Evolutionary conservation across 2,329 filamentous ascomycete species (phyloP), one percentile per base, ranked within the genome.

Genomic region (Apiospora sp.): DNA sequence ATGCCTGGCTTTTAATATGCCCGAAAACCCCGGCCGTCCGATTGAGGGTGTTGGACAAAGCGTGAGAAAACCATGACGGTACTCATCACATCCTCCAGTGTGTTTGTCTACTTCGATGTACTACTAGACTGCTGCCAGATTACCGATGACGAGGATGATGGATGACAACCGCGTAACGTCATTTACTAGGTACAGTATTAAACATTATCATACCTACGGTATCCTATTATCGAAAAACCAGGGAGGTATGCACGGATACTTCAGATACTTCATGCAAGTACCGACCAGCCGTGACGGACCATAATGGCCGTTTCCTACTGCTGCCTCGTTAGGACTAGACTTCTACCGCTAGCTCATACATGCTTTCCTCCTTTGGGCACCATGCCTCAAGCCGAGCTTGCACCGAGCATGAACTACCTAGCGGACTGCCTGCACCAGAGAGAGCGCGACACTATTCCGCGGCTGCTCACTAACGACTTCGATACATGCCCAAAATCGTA

Each of bases 371-470:
- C 30, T 64, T 64, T 22, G 19, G 58, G 34, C 58, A 64, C 3
- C 34, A 13, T 10, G 34, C 34, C 58, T 41, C 58, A 64, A 10
- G 34, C 58, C 58, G 58, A 64, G 58, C 58, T 64, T 64, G 58
- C 58, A 41, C 58, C 58, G 58, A 64, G 34, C 58, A 30, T 30
- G 51, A 30, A 58, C 51, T 58, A 58, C 27, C 58, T 58, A 58
- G 51, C 58, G 58, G 58, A 41, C 58, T 64, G 30, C 16, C 34
- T 64, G 58, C 58, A 61, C 54, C 54, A 22, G 27, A 41, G 37
- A 41, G 34, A 64, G 34, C 30, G 58, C 58, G 34, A 64, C 58
- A 64, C 58, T 64, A n/a, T 64, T 41, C 34, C 58, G 58, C 19
- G 8, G n/a, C 58, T 37, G 12, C 58, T 61, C 58, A 64, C 22